Base-by-base conservation (phyloP, 257 asterid genomes). In the Fraxinus quadrangulata region DNA sequence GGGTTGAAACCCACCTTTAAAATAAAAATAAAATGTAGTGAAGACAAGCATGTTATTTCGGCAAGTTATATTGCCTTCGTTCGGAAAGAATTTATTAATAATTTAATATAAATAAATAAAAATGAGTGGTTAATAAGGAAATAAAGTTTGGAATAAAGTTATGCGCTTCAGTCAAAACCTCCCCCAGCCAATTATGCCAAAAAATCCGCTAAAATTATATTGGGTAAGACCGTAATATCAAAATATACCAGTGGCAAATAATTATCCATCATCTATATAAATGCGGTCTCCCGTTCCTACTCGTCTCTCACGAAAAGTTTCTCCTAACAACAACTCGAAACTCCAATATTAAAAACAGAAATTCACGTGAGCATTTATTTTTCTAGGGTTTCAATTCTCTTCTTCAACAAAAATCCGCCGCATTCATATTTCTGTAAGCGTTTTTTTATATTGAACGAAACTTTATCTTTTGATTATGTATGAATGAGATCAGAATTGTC, bases 211-310 rank as follows among this genome's bases (percentile, higher is more conserved):
- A 36, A 34, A 36, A 8, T 3, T 17, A 7, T 33, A 8, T 28
- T 1, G 17, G 79, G 80, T 51, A 81, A 10, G 67, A 81, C 75
- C 75, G 85, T 84, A 84, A 84, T 72, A 67, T 75, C 71, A 5
- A 6, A 26, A 63, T 2, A 75, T 12, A 71, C 34, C 24, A 75
- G 67, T 37, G 83, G 87, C 79, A 12, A 81, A 11, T 68, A 72
- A 10, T 9, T 21, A 37, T 37, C 31, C 61, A 2, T 6, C 2
- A 7, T 67, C 11, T 30, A 1, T 78, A 81, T 84, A 81, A 75
- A 72, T 45, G 3, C 16, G 2, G 5, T 34, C 8, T n/a, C 37
- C 14, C 61, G 28, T 14, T 74, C n/a, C 13, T 0, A 0, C 0
- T 7, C 2, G 26, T 1, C 69, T 23, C 19, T 75, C 76, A 45